Base-by-base conservation (phyloP, 345 rosid genomes). In the Camelina neglecta region DNA sequence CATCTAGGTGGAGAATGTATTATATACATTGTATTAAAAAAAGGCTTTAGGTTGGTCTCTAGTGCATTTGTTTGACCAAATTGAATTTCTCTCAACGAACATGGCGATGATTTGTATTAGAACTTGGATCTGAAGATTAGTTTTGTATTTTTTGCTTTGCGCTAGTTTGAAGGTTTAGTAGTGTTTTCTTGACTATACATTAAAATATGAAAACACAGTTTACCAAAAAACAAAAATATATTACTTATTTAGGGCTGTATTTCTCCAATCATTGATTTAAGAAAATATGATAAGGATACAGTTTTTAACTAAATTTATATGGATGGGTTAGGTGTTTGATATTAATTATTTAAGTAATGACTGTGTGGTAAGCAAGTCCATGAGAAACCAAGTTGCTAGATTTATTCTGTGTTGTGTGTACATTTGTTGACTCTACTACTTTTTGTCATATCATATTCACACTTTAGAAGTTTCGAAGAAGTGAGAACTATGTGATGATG, bases 331-430 rank as follows among this genome's bases (percentile, higher is more conserved):
- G 73, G 60, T 75, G 54, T 26, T 26, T 75, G 47, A 20, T 49
- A 7, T 49, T 59, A 59, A 59, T 1, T n/a, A 3, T 26, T 26
- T 12, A 20, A 73, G 35, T 73, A 60, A 13, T n/a, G 10, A 36
- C 15, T 1, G 20, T 60, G 20, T 60, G 44, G 69, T 41, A 75
- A 51, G 64, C 44, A 70, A 69, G 65, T 69, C 80, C 65, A 69
- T 36, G 54, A 58, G 48, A 77, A 77, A 71, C 61, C 72, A 77
- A 71, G 77, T 72, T 72, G 68, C 41, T 72, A 47, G 59, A 33
- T 57, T 26, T 26, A 13, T 54, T 5, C 12, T 44, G 13, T 21
- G 64, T 31, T 16, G 70, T 70, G 51, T 70, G 51, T 39, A 48
- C 38, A 49, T 72, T 59, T 78, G 64, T 78, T 78, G 77, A 78